Evolutionary conservation across 176 grass and related monocot genomes (phyloP).

Genomic region (barley (Hordeum vulgare)): DNA sequence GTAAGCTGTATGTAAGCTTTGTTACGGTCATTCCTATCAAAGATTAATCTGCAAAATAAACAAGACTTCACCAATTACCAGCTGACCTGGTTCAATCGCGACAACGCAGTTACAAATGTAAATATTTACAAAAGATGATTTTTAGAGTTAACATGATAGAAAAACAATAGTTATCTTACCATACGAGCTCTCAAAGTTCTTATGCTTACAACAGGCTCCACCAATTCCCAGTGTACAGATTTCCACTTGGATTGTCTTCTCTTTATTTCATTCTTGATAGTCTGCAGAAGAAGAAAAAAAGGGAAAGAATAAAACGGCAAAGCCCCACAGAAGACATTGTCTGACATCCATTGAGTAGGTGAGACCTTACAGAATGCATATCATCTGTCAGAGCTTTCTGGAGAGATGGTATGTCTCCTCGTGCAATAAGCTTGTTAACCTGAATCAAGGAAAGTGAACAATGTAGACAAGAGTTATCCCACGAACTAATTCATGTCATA

Average conservation of each 20-base stretch:
- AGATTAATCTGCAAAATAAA: constrained; percentile 72
- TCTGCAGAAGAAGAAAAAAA: constrained; percentile 31
- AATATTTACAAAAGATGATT: not conserved
- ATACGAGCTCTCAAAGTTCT: constrained; percentile 90
- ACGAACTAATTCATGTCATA: not conserved
- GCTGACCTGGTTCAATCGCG: not conserved
- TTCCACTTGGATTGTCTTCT: constrained; percentile 75
- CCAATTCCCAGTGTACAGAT: constrained; percentile 80
- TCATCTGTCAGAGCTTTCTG: constrained; percentile 74
- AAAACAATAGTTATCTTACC: constrained; percentile 44
- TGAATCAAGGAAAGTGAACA: constrained; percentile 37
- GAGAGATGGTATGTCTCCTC: constrained; percentile 68
- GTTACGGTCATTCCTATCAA: constrained; percentile 74
- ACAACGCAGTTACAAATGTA: constrained; percentile 10
- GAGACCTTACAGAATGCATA: constrained; percentile 89
- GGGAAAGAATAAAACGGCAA: constrained; percentile 19
- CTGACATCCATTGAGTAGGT: not conserved
- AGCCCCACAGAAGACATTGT: not conserved
- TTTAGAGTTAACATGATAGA: not conserved
- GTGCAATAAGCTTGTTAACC: constrained; percentile 79
- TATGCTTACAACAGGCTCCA: constrained; percentile 60
- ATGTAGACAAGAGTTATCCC: constrained; percentile 1
- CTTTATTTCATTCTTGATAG: constrained; percentile 91
- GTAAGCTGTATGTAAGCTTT: constrained; percentile 91
- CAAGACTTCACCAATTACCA: constrained; percentile 13